Conservation (phyloP, 2,329 filamentous ascomycete genomes). For the Talaromyces sp. region DNA sequence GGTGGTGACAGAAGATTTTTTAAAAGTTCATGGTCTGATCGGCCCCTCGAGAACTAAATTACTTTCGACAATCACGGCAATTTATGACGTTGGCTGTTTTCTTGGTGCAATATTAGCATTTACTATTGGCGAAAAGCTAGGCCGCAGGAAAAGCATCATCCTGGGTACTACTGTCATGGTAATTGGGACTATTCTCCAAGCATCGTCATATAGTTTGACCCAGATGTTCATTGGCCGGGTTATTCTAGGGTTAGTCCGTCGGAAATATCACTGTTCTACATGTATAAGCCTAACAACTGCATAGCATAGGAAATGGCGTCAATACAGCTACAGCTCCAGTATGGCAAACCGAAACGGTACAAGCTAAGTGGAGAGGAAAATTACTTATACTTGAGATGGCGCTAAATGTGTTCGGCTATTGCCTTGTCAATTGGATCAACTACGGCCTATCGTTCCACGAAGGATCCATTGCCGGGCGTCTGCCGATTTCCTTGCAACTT, state of each 20-base stretch:
- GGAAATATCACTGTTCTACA: background rate
- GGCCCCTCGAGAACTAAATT: slow-evolving; percentile 25
- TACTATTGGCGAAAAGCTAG: slow-evolving; percentile 41
- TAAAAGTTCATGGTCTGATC: slow-evolving; percentile 43
- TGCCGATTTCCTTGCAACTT: slow-evolving; percentile 48
- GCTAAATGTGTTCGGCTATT: slow-evolving; percentile 49
- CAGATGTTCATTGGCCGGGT: slow-evolving; percentile 50
- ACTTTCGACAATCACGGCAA: slow-evolving; percentile 46
- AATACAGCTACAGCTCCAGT: slow-evolving; percentile 49
- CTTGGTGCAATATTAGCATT: slow-evolving; percentile 48
- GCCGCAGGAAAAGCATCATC: slow-evolving; percentile 44
- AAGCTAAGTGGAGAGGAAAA: slow-evolving; percentile 41
- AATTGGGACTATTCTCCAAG: slow-evolving; percentile 47
- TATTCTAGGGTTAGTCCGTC: slow-evolving; percentile 21
- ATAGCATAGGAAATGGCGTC: slow-evolving; percentile 49
- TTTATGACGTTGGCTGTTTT: slow-evolving; percentile 58
- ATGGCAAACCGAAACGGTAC: slow-evolving; percentile 50
- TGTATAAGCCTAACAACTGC: background rate
- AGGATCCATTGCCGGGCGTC: slow-evolving; percentile 41
- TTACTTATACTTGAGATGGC: slow-evolving; percentile 47
- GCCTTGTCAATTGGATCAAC: slow-evolving; percentile 49
- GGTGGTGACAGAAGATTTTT: slow-evolving; percentile 51
- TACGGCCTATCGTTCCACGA: slow-evolving; percentile 47
- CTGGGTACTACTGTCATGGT: slow-evolving; percentile 46
- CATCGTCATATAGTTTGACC: slow-evolving; percentile 39